phyloP scores from a whole-genome alignment of 1,284 basidiomycete genomes.

The Boletellus sp. region DNA sequence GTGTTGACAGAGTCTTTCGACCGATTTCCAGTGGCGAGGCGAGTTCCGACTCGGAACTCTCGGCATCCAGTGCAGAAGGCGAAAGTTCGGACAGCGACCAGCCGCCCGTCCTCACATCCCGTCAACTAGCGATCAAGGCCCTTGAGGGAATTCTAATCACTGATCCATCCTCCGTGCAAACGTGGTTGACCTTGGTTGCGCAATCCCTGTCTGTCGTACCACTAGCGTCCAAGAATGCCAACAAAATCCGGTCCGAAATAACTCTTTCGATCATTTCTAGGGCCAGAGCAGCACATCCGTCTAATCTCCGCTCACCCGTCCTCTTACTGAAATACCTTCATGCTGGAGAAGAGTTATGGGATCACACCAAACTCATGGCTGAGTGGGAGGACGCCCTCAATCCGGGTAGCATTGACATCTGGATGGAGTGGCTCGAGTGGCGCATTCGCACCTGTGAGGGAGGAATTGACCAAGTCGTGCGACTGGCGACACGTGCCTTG shows the following conservation, averaged over 20 bases:
- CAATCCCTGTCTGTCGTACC: slow-evolving; percentile 60
- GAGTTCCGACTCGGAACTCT: slow-evolving; percentile 43
- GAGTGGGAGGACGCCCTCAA: slow-evolving; percentile 75
- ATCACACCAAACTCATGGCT: slow-evolving; percentile 44
- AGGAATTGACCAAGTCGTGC: slow-evolving; percentile 50
- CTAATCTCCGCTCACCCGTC: slow-evolving; percentile 45
- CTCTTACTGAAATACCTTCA: slow-evolving; percentile 64
- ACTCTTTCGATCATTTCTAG: slow-evolving; percentile 63
- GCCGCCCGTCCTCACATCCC: slow-evolving; percentile 42
- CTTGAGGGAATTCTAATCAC: slow-evolving; percentile 54
- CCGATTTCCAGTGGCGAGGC: slow-evolving; percentile 41
- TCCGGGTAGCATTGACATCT: slow-evolving; percentile 49
- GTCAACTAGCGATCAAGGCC: slow-evolving; percentile 53
- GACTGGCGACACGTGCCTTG: slow-evolving; percentile 46
- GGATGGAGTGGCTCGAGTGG: slow-evolving; percentile 79
- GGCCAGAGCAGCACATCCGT: slow-evolving; percentile 55
- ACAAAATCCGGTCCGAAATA: slow-evolving; percentile 65
- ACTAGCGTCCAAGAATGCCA: slow-evolving; percentile 58
- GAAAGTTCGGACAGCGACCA: slow-evolving; percentile 35
- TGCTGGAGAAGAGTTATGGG: slow-evolving; percentile 72
- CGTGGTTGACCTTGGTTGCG: slow-evolving; percentile 67
- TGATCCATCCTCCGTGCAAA: slow-evolving; percentile 49
- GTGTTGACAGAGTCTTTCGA: slow-evolving; percentile 43
- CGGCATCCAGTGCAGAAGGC: slow-evolving; percentile 36
- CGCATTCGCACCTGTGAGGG: slow-evolving; percentile 45